A percentile compares a stretch with the other conserved stretches of the same genome.
Conservation (phyloP, 1,139 yeast genomes). For the Saccharomycopsis hybrid region DNA sequence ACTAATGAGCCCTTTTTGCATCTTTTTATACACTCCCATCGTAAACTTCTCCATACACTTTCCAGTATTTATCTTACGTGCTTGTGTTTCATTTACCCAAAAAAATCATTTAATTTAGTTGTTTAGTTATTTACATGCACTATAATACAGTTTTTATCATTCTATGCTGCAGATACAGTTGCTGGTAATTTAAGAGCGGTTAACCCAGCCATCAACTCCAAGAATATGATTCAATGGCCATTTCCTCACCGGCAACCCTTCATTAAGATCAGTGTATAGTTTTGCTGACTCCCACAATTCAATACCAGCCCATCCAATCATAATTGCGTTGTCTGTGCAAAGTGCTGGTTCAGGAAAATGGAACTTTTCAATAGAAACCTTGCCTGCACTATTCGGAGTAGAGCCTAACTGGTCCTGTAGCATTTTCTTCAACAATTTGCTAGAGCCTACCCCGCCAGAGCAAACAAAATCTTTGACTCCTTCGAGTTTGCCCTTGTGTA, state of each 20-base stretch:
- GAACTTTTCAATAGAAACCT: conserved; percentile 28
- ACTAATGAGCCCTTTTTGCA: no score
- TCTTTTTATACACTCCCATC: no score
- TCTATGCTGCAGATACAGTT: no score
- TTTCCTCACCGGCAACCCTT: conserved; percentile 50
- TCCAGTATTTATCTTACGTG: no score
- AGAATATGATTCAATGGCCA: conserved; percentile 62
- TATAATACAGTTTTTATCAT: no score
- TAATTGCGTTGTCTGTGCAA: conserved; percentile 92
- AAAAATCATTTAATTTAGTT: no score
- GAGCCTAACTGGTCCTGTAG: conserved; percentile 34
- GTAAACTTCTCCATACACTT: no score
- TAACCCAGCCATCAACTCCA: conserved; percentile 6
- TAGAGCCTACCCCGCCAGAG: conserved; percentile 95
- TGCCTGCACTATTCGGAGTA: background rate
- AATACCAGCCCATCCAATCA: conserved; percentile 98
- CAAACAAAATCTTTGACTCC: conserved; percentile 58
- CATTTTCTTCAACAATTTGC: conserved; percentile 47
- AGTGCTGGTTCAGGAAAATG: conserved; percentile 65
- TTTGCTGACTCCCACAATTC: conserved; percentile 60
- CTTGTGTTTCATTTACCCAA: no score
- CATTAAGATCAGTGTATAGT: conserved; percentile 39
- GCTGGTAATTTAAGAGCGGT: no score
- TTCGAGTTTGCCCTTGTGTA: conserved; percentile 32
- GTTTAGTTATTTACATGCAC: no score